These are phyloP conservation scores for Fusarium avenaceum DNA, from an alignment of 2,329 filamentous ascomycete genomes.

Conservation along the genomic window DNA sequence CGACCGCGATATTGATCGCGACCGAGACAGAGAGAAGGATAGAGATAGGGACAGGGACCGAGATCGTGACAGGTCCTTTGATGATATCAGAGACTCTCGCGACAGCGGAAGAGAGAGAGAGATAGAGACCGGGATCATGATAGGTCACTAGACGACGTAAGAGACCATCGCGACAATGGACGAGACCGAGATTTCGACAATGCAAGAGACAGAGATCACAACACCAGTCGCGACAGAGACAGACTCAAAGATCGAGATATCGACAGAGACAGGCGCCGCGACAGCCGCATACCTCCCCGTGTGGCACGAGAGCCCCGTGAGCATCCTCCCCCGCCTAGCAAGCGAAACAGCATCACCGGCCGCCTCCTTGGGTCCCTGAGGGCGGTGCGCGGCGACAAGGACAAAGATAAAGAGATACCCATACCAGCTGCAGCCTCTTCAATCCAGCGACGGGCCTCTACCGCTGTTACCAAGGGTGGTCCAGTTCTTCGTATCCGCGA, in stretches of 20 bases:
- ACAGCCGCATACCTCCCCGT: constrained; percentile 37
- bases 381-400: constrained; percentile 51
- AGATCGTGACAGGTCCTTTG: constrained; percentile 2
- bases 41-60: constrained; percentile 7
- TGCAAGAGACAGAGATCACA: constrained; percentile 21
- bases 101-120: constrained; percentile 17
- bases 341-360: constrained; percentile 59
- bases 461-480: constrained; percentile 51
- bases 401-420: constrained; percentile 45
- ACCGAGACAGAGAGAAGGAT: constrained; percentile 8
- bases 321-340: constrained; percentile 48
- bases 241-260: constrained; percentile 33
- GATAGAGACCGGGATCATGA: constrained; percentile 22
- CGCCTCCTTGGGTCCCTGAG: constrained; percentile 55
- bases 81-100: constrained; percentile 18
- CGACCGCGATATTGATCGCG: constrained; percentile 1
- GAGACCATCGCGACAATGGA: constrained; percentile 13
- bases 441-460: constrained; percentile 51
- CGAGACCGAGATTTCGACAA: constrained; percentile 18
- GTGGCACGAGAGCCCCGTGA: constrained; percentile 37
- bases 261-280: constrained; percentile 46
- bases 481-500: constrained; percentile 57
- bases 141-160: constrained; percentile 7
- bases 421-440: constrained; percentile 39
- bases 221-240: constrained; percentile 20